phyloP scores from a whole-genome alignment of 345 rosid genomes.

The Eucalyptus polyanthemos region DNA sequence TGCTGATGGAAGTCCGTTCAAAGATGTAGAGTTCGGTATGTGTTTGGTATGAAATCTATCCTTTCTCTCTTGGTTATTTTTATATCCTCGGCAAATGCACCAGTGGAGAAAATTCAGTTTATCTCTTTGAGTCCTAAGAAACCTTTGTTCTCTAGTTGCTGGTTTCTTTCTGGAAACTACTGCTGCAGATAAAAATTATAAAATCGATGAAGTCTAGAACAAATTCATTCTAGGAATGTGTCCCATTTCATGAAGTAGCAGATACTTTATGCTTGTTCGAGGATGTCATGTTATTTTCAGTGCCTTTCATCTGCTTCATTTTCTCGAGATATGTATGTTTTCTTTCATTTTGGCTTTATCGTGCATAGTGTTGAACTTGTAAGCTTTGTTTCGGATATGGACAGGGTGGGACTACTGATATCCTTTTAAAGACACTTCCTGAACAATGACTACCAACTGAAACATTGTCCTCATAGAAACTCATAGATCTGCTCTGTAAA shows the following conservation, averaged over 20 bases:
- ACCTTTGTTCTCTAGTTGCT: background rate
- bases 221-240: background rate
- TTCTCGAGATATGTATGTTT: background rate
- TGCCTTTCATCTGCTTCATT: background rate
- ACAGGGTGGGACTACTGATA: background rate
- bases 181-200: background rate
- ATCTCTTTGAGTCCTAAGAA: background rate
- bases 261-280: background rate
- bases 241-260: background rate
- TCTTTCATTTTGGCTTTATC: background rate
- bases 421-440: background rate
- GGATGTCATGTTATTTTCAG: background rate
- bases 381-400: background rate
- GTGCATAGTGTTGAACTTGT: background rate
- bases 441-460: background rate
- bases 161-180: background rate
- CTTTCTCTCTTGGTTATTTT: background rate
- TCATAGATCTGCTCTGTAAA: background rate
- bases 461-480: background rate
- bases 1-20: background rate
- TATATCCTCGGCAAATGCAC: background rate
- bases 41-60: background rate
- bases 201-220: background rate
- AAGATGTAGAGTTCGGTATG: background rate
- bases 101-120: background rate